A percentile compares a stretch with the other conserved stretches of the same genome.
Conservation (phyloP, 78 protist genomes). For the Anaeramoeba flamelloides region DNA sequence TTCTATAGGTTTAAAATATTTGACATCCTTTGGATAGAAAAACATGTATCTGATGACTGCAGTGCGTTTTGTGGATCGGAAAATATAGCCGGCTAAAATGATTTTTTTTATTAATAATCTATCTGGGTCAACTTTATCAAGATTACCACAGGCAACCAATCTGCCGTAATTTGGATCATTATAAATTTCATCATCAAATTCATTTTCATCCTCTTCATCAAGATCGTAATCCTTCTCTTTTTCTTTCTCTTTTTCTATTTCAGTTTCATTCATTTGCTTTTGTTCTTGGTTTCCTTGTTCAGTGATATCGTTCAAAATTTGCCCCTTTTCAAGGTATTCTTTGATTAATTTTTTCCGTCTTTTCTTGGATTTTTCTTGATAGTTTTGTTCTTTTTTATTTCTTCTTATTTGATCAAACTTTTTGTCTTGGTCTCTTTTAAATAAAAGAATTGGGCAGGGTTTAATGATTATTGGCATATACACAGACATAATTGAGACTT, state of each 20-base stretch:
- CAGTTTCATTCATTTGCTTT: too few relatives aligned
- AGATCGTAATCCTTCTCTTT: background rate
- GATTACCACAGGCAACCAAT: conserved; percentile 15
- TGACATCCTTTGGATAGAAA: conserved; percentile 73
- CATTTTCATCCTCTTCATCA: background rate
- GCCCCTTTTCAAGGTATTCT: too few relatives aligned
- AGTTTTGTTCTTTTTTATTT: too few relatives aligned
- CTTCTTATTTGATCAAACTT: too few relatives aligned
- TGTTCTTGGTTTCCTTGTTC: too few relatives aligned
- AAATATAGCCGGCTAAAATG: conserved; percentile 73
- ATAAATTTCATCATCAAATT: background rate
- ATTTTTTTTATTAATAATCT: conserved; percentile 67
- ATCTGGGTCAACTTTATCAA: conserved; percentile 57
- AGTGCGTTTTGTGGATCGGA: background rate
- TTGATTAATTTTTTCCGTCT: too few relatives aligned
- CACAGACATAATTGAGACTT: background rate
- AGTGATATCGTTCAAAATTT: too few relatives aligned
- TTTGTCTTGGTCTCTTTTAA: background rate
- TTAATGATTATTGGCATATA: background rate
- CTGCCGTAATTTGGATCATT: background rate
- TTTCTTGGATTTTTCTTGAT: too few relatives aligned
- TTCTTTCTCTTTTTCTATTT: background rate
- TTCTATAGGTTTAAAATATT: conserved; percentile 87
- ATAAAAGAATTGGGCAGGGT: background rate
- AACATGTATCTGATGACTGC: conserved; percentile 83